A percentile compares a stretch with the other conserved stretches of the same genome.
phyloP scores from a whole-genome alignment of 495 filamentous ascomycete species.

The Wilcoxina mikolae region DNA sequence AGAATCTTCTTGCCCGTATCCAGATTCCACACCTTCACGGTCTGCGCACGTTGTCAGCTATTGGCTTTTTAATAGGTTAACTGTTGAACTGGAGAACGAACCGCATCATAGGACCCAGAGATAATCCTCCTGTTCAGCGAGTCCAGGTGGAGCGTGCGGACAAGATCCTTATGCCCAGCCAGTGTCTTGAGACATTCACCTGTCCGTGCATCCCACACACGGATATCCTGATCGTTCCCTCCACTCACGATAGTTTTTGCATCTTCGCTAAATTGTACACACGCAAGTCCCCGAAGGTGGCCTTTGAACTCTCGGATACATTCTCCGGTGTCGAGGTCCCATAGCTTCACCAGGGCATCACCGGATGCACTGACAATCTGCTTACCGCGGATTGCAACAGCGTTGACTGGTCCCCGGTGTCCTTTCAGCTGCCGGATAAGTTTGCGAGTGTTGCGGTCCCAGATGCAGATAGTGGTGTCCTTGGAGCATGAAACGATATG shows the following conservation, averaged over 20 bases:
- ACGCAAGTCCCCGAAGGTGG: constrained; percentile 80
- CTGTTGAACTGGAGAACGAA: constrained; percentile 6
- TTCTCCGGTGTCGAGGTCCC: constrained; percentile 74
- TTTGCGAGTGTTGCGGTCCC: constrained; percentile 66
- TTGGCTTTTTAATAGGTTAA: background rate
- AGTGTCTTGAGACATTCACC: constrained; percentile 67
- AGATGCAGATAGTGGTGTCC: constrained; percentile 79
- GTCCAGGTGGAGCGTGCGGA: constrained; percentile 80
- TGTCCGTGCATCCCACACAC: constrained; percentile 83
- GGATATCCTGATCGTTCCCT: constrained; percentile 85
- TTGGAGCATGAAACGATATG: constrained; percentile 95
- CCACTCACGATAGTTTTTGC: constrained; percentile 76
- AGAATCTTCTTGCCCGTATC: constrained; percentile 55
- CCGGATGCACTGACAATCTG: constrained; percentile 82
- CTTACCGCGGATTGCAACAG: constrained; percentile 83
- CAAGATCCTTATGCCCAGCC: constrained; percentile 62
- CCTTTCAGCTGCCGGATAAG: constrained; percentile 62
- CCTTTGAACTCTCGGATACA: constrained; percentile 77
- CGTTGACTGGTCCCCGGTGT: constrained; percentile 84
- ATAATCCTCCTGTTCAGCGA: constrained; percentile 65
- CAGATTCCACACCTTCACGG: constrained; percentile 82
- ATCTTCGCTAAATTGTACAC: constrained; percentile 89
- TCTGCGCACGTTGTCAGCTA: constrained; percentile 23
- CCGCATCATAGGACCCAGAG: constrained; percentile 82
- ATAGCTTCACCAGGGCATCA: constrained; percentile 81